Evolutionary conservation across 202 grass and related monocot genomes (phyloP).

Genomic region (Setaria viridis): DNA sequence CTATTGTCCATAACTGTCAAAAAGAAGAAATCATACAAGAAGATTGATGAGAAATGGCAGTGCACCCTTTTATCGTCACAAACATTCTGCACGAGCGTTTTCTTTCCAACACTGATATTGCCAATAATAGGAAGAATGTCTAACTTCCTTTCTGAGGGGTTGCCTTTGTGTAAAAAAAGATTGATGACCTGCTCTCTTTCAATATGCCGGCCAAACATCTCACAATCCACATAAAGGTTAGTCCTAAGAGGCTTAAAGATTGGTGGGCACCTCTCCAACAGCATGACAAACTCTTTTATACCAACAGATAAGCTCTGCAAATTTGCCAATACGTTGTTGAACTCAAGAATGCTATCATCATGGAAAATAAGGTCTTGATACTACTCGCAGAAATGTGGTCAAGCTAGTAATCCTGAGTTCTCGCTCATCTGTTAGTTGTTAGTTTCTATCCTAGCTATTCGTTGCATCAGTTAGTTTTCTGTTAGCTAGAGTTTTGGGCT

Average conservation of each 20-base stretch:
- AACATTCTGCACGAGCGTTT: conserved; percentile 47
- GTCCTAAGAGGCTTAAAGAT: conserved; percentile 38
- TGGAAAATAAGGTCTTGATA: conserved; percentile 4
- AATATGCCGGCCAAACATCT: conserved; percentile 58
- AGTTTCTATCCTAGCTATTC: no score
- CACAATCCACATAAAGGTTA: conserved; percentile 45
- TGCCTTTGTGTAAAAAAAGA: conserved; percentile 40
- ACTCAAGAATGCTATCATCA: background rate
- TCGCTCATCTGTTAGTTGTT: no score
- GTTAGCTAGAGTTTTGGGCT: no score
- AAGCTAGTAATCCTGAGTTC: no score
- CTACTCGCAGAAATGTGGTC: background rate
- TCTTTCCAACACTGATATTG: conserved; percentile 45
- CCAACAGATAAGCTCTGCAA: conserved; percentile 27
- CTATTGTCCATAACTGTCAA: no score
- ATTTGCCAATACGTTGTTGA: conserved; percentile 28
- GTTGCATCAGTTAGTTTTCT: no score
- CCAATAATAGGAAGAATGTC: conserved; percentile 44
- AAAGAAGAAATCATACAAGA: conserved; percentile 11
- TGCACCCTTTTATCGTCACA: conserved; percentile 50
- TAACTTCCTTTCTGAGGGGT: background rate
- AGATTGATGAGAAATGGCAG: conserved; percentile 34
- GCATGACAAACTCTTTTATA: conserved; percentile 49
- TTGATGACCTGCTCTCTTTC: conserved; percentile 56
- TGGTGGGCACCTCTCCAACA: conserved; percentile 20